Evolutionary conservation across 2,329 filamentous ascomycete species (phyloP).

Genomic region (Pseudogymnoascus sp.): DNA sequence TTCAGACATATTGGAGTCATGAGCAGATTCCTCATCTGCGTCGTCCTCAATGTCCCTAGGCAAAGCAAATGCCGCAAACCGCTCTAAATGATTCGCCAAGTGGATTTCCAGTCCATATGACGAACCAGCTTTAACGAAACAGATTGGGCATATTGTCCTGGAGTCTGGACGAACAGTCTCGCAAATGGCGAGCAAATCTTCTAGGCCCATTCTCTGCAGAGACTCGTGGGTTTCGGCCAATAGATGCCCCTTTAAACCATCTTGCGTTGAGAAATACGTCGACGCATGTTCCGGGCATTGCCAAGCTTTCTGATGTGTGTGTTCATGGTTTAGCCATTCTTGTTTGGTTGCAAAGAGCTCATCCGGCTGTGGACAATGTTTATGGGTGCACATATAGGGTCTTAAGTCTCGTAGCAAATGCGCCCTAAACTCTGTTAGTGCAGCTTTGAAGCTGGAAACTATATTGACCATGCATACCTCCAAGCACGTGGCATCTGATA

Average conservation of each 20-base stretch:
- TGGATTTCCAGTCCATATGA: background rate
- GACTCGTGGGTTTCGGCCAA: background rate
- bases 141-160: background rate
- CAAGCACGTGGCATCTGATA: constrained; percentile 2
- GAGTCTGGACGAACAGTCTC: background rate
- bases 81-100: background rate
- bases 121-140: background rate
- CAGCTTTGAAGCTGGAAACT: background rate
- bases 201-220: background rate
- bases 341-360: constrained; percentile 5
- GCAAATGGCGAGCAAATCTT: background rate
- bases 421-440: background rate
- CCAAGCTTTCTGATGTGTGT: background rate
- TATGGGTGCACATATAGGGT: background rate
- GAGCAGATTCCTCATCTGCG: background rate
- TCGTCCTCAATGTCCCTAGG: background rate
- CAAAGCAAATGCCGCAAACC: constrained; percentile 6
- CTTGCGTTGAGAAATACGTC: background rate
- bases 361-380: background rate
- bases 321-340: background rate
- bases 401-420: background rate
- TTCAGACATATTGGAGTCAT: background rate
- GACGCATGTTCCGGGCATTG: constrained; percentile 3
- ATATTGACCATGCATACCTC: background rate
- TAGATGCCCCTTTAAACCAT: background rate